phyloP scores from a whole-genome alignment of 768 basidiomycete genomes.

The Leccinum sublutescens region DNA sequence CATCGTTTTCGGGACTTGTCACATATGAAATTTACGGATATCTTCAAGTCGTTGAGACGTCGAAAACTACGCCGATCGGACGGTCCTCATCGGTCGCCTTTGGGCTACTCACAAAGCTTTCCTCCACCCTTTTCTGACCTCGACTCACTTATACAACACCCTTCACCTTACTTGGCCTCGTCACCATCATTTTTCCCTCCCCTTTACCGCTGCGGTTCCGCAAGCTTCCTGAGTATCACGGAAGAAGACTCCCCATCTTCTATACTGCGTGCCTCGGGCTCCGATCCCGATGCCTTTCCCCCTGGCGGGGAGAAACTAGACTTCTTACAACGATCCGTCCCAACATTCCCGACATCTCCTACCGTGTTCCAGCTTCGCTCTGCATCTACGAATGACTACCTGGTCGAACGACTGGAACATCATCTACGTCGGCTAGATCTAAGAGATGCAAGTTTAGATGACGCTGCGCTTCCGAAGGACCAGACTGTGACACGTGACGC shows the following conservation, averaged over 20 bases:
- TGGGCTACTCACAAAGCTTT: conserved; percentile 3
- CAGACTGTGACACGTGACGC: background rate
- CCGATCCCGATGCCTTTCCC: background rate
- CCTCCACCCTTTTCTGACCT: conserved; percentile 5
- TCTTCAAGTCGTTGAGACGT: conserved; percentile 24
- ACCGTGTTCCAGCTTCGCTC: conserved; percentile 24
- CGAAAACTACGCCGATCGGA: conserved; percentile 7
- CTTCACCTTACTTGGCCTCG: background rate
- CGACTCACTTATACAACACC: conserved; percentile 3
- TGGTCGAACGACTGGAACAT: conserved; percentile 22
- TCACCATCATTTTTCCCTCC: background rate
- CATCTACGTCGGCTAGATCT: conserved; percentile 21
- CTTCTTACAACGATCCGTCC: background rate
- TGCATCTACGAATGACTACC: conserved; percentile 12
- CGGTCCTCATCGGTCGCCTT: conserved; percentile 4
- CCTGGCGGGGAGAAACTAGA: background rate
- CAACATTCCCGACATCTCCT: conserved; percentile 17
- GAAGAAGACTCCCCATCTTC: conserved; percentile 13
- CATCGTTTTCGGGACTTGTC: conserved; percentile 20
- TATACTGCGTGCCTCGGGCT: conserved; percentile 13
- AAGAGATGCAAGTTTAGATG: conserved; percentile 12
- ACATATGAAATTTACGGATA: conserved; percentile 16
- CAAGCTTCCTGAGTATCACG: conserved; percentile 7
- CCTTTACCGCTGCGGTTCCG: conserved; percentile 3
- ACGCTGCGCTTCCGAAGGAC: background rate